Conservation (phyloP, 257 asterid genomes). For the Ilex aquifolium region DNA sequence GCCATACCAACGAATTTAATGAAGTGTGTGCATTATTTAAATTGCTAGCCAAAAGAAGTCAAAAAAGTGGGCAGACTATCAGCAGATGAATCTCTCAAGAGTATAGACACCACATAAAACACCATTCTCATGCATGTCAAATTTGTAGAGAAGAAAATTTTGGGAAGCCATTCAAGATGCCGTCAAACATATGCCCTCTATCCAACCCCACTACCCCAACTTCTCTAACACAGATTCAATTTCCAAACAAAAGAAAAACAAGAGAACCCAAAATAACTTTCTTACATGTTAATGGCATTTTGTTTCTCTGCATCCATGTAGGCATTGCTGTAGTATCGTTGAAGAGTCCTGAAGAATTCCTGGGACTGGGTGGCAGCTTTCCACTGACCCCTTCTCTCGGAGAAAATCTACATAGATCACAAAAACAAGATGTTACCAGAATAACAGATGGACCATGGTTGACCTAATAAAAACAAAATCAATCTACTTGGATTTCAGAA, state of each 20-base stretch:
- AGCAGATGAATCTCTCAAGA: background rate
- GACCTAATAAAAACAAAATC: background rate
- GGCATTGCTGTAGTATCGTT: slow-evolving; percentile 89
- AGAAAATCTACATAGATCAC: slow-evolving; percentile 59
- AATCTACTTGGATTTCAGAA: too few relatives aligned
- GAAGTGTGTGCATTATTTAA: slow-evolving; percentile 9
- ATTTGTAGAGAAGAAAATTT: background rate
- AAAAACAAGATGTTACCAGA: slow-evolving; percentile 12
- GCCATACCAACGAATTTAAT: slow-evolving; percentile 11
- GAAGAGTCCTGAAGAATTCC: slow-evolving; percentile 94
- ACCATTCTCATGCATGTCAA: background rate
- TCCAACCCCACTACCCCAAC: slow-evolving; percentile 12
- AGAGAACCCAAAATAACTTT: background rate
- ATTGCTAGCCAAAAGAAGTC: background rate
- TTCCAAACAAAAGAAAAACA: too few relatives aligned
- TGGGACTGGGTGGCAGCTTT: slow-evolving; percentile 95
- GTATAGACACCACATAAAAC: background rate
- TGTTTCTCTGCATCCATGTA: slow-evolving; percentile 94
- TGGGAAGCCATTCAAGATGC: background rate
- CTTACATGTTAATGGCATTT: slow-evolving; percentile 92
- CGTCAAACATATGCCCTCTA: background rate
- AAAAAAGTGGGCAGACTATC: background rate
- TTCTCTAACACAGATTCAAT: background rate
- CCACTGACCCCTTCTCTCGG: slow-evolving; percentile 97
- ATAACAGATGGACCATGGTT: slow-evolving; percentile 3